Evolutionary conservation across 192 early-diverging fungal species (phyloP).

Genomic region (Linnemannia elongata): DNA sequence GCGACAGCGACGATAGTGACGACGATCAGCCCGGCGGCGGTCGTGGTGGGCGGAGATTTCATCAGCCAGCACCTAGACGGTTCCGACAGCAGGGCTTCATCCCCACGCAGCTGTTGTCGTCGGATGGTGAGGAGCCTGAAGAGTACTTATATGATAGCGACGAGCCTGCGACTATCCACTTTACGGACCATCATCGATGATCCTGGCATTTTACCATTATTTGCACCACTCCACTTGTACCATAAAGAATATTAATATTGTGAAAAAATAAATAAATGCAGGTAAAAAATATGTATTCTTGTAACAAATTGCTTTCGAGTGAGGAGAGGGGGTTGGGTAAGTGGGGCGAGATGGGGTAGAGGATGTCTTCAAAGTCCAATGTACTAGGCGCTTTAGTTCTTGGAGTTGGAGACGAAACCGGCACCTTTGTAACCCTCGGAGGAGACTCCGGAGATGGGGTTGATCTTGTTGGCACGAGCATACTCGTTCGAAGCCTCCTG

Average conservation of each 20-base stretch:
- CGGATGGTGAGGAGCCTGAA: slow-evolving; percentile 36
- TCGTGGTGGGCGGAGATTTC: neutral
- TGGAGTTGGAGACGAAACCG: slow-evolving; percentile 71
- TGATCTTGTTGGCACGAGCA: slow-evolving; percentile 75
- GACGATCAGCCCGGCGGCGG: neutral
- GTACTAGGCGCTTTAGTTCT: slow-evolving; percentile 46
- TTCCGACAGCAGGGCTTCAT: slow-evolving; percentile 20
- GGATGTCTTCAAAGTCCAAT: neutral
- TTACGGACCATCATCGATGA: slow-evolving; percentile 5
- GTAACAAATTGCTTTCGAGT: slow-evolving; percentile 38
- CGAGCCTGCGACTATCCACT: slow-evolving; percentile 41
- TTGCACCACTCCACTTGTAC: neutral
- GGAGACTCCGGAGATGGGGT: slow-evolving; percentile 84
- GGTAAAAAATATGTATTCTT: slow-evolving; percentile 10
- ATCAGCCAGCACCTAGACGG: slow-evolving; percentile 30
- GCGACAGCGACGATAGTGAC: slow-evolving; percentile 33
- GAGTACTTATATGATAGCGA: slow-evolving; percentile 55
- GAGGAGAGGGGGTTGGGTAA: neutral
- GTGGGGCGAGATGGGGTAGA: neutral
- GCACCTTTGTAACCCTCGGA: slow-evolving; percentile 85
- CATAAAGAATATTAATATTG: neutral
- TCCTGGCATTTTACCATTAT: neutral
- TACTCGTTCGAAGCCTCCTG: slow-evolving; percentile 86
- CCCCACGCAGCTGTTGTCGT: neutral
- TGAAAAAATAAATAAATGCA: too few relatives aligned